A percentile compares a stretch with the other conserved stretches of the same genome.
Conservation (phyloP, 371 early-diverging fungal species). For the Thermomucor indicae-seudaticae region DNA sequence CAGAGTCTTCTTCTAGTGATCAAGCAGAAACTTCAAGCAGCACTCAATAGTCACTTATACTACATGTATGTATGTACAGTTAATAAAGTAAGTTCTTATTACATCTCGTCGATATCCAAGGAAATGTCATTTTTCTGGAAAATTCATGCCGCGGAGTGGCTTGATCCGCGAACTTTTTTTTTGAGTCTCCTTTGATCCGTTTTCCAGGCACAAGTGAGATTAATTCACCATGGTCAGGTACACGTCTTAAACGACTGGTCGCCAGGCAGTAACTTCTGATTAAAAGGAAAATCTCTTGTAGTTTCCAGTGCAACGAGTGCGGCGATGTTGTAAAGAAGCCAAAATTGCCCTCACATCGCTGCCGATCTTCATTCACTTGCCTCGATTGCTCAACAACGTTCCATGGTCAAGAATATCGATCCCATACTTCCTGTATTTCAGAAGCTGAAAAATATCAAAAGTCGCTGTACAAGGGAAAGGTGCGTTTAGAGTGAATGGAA, state of each 20-base stretch:
- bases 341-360: slow-evolving; percentile 79
- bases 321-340: slow-evolving; percentile 91
- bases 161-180: no score
- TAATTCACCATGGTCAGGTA: slow-evolving; percentile 19
- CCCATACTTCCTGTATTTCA: slow-evolving; percentile 84
- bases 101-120: no score
- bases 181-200: no score
- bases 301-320: slow-evolving; percentile 83
- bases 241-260: neutral
- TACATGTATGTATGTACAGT: no score
- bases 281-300: slow-evolving; percentile 10
- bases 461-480: slow-evolving; percentile 57
- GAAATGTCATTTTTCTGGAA: no score
- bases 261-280: neutral
- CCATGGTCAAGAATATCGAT: slow-evolving; percentile 66
- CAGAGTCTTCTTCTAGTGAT: no score
- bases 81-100: no score
- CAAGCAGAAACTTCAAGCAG: no score
- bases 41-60: no score
- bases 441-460: slow-evolving; percentile 92
- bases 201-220: no score
- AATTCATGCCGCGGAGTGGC: no score
- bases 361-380: slow-evolving; percentile 84
- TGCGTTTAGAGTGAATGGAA: slow-evolving; percentile 7
- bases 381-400: slow-evolving; percentile 91